Base-by-base conservation (phyloP, 768 basidiomycete genomes). In the Xanthoconium purpureum region DNA sequence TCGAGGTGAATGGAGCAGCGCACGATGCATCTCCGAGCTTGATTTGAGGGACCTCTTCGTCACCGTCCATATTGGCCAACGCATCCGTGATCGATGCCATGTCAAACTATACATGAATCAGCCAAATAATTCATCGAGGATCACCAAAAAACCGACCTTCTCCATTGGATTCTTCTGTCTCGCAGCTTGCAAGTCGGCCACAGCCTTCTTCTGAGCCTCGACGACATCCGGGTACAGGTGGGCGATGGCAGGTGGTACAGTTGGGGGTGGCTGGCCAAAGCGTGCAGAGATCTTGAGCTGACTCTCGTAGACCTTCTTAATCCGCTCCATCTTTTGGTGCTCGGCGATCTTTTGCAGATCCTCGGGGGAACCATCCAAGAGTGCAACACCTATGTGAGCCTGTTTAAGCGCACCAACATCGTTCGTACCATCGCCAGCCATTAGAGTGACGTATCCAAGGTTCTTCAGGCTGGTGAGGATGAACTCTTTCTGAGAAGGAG, bases 1-100 rank as follows among this genome's bases (percentile, higher is more conserved):
- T 99, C 11, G 95, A 98, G 0, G 97, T 98, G 77, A 99, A 99
- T 0, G 97, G 97, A 3, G 97, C 97, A 7, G 97, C 97, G 67
- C 95, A 98, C 3, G 94, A 98, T 0, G 97, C 97, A 67, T 98
- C 97, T n/a, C 97, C 97, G 30, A 98, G 86, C 74, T 98, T 99
- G 73, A 99, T 99, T 76, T 97, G 93, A 13, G 97, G 97, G 0
- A 94, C 87, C 33, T 98, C 95, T 17, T 91, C 87, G 15, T 97
- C 96, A 12, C 89, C 92, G 46, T 98, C 97, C 85, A 98, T 87
- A 39, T 95, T 89, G 1, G 95, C 83, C 73, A 99, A 75, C 63
- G 89, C 86, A 63, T 89, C 86, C 17, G 90, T 93, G 61, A 95
- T 92, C 2, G 83, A 77, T 11, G 78, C 78, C 60, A 93, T 65